Evolutionary conservation across 1,284 basidiomycete species (phyloP), one percentile per base, ranked within the genome.

Genomic region (Malassezia restricta): DNA sequence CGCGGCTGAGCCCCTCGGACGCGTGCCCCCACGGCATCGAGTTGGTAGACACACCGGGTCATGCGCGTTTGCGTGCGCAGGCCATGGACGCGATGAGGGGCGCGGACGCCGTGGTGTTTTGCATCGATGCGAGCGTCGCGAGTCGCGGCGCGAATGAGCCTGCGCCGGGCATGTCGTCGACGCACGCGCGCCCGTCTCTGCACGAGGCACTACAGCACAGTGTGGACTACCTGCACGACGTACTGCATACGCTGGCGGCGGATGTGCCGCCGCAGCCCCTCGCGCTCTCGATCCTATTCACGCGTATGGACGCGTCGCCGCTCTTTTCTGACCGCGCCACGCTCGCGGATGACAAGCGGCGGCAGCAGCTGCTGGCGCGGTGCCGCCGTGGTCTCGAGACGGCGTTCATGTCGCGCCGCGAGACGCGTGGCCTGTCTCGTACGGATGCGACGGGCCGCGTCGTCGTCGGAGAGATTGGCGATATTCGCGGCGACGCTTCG

Each of bases 61-160:
- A 71, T 43, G 61, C 67, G 3, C 45, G 68, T 3, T 45, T 71
- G 11, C 55, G 67, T 8, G 55, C 58, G 6, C 44, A 59, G n/a
- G 58, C 59, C 3, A 57, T 58, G 27, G 63, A 65, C 24, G 51
- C 60, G 12, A 43, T 68, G 27, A 31, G 38, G 32, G 52, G 58
- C 24, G 66, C 62, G 3, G 68, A 71, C 17, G 63, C 56, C 7
- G 29, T 71, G 14, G 64, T 71, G 12, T 61, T 68, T 56, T 71
- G 68, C 52, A 35, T 41, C 70, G 68, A 71, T 37, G 60, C 68
- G 11, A 57, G 59, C 32, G 59, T 53, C 40, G 65, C 67, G 8
- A 65, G 65, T 40, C 64, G 67, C 28, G 54, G 51, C 11, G 56
- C 51, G 1, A 45, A 45, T 38, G 47, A 49, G 11, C 33, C 39